A percentile compares a stretch with the other conserved stretches of the same genome.
phyloP scores from a whole-genome alignment of 257 asterid species.

The Pogostemon cablin region DNA sequence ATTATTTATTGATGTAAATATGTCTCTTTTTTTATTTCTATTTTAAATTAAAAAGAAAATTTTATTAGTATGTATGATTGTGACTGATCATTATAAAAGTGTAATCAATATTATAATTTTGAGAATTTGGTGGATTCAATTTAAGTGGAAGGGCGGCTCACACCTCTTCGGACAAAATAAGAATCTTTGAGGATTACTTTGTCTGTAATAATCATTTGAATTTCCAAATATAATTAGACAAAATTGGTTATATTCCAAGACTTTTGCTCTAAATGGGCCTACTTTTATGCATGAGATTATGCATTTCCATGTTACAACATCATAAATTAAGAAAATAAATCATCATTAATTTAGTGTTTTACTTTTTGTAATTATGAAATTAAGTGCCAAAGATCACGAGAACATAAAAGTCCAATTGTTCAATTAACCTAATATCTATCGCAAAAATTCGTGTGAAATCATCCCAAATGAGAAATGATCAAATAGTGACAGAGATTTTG shows the following conservation, averaged over 20 bases:
- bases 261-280: conserved; percentile 34
- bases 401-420: too few species aligned
- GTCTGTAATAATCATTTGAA: conserved; percentile 30
- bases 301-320: conserved; percentile 25
- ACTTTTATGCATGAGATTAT: conserved; percentile 19
- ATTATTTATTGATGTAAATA: neutral
- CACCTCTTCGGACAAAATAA: conserved; percentile 32
- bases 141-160: conserved; percentile 33
- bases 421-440: too few species aligned
- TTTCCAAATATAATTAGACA: conserved; percentile 31
- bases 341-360: too few species aligned
- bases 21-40: neutral
- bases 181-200: conserved; percentile 21
- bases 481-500: too few species aligned
- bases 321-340: neutral
- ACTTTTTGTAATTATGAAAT: too few species aligned
- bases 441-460: too few species aligned
- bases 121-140: conserved; percentile 21
- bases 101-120: neutral
- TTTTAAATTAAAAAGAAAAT: neutral
- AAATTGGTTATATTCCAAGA: conserved; percentile 22
- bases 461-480: too few species aligned
- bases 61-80: conserved; percentile 14
- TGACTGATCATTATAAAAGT: conserved; percentile 25
- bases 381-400: too few species aligned